These are phyloP conservation scores for Syncephalastrum sp. DNA, from an alignment of 371 early-diverging fungal genomes.

Conservation along the genomic window DNA sequence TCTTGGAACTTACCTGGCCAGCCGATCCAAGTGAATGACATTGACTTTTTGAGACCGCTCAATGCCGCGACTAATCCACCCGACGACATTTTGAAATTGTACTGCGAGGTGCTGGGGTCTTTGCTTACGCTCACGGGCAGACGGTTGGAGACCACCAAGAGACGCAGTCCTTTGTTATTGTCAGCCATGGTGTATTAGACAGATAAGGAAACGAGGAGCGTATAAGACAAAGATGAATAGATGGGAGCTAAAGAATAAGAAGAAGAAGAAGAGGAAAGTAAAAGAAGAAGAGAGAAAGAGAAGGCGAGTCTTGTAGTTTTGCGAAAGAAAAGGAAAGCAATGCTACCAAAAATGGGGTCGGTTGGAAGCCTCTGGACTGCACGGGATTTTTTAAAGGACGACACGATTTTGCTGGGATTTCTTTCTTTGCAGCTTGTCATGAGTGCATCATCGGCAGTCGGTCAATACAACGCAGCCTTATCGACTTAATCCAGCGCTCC, in stretches of 20 bases:
- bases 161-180: slow-evolving; percentile 36
- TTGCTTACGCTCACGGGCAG: slow-evolving; percentile 96
- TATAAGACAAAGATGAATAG: too few relatives aligned
- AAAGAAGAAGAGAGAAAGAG: slow-evolving; percentile 1
- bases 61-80: slow-evolving; percentile 99
- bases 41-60: slow-evolving; percentile 90
- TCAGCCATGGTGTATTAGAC: slow-evolving; percentile 1
- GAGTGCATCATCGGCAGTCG: too few relatives aligned
- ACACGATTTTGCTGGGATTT: too few relatives aligned
- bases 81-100: slow-evolving; percentile 85
- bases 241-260: background rate
- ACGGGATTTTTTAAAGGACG: too few relatives aligned
- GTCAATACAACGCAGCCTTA: too few relatives aligned
- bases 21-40: slow-evolving; percentile 99
- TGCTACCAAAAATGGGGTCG: too few relatives aligned
- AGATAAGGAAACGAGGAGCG: background rate
- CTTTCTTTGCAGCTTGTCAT: too few relatives aligned
- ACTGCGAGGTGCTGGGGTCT: slow-evolving; percentile 54
- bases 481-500: too few relatives aligned
- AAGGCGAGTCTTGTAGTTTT: background rate
- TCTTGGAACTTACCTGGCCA: slow-evolving; percentile 94
- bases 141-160: slow-evolving; percentile 99
- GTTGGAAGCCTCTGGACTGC: too few relatives aligned
- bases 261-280: background rate
- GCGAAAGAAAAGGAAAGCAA: slow-evolving; percentile 1